Evolutionary conservation across 2,329 filamentous ascomycete genomes (phyloP).

Genomic region (Fusarium hostae): DNA sequence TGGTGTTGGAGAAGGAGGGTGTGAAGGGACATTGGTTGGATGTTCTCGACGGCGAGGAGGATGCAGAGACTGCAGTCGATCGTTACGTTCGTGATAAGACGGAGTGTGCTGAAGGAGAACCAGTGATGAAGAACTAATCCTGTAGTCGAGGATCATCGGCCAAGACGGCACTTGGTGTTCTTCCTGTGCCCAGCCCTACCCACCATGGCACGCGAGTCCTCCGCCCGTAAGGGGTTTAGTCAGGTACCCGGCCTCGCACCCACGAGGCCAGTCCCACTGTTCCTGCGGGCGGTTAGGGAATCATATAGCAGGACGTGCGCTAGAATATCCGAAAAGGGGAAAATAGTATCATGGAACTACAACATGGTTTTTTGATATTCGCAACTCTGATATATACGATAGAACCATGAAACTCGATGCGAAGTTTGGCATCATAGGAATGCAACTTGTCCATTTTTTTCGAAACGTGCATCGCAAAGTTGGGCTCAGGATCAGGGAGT

Average conservation of each 20-base stretch:
- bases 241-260: not conserved
- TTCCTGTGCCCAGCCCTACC: not conserved
- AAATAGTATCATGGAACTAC: conserved; percentile 15
- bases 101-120: conserved; percentile 42
- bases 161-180: not conserved
- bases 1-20: conserved; percentile 56
- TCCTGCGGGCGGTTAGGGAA: not conserved
- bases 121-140: conserved; percentile 25
- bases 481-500: not conserved
- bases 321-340: not conserved
- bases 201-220: not conserved
- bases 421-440: not conserved
- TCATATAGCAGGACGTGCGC: conserved; percentile 14
- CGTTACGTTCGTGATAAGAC: conserved; percentile 36
- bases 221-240: not conserved
- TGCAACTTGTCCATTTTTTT: not conserved
- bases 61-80: conserved; percentile 39
- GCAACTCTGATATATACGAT: not conserved
- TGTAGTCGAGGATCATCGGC: not conserved
- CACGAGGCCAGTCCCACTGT: conserved; percentile 8
- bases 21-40: conserved; percentile 61
- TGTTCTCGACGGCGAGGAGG: conserved; percentile 61
- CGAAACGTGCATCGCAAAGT: not conserved
- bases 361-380: conserved; percentile 18
- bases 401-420: not conserved